Percentiles rank a stretch among this genome's conserved stretches.
These are phyloP conservation scores for Fraxinus platypoda DNA, from an alignment of 305 asterid species.

Conservation along the genomic window DNA sequence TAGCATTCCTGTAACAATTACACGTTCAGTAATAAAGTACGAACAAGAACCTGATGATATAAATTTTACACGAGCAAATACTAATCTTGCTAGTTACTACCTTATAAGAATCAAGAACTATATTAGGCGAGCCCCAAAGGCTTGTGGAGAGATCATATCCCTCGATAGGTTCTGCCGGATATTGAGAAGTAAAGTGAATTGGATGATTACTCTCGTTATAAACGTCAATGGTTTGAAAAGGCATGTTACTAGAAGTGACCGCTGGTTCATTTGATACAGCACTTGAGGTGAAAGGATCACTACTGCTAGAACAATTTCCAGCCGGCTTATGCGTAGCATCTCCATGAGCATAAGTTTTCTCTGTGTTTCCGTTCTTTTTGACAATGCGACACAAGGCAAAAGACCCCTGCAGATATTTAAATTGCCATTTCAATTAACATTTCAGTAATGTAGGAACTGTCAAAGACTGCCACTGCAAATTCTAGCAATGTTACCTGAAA, in stretches of 20 bases:
- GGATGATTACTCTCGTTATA: slow-evolving; percentile 35
- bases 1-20: slow-evolving; percentile 31
- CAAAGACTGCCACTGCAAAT: not conserved
- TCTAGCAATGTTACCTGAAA: slow-evolving; percentile 33
- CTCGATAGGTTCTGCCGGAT: slow-evolving; percentile 22
- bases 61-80: not conserved
- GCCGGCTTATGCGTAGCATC: slow-evolving; percentile 19
- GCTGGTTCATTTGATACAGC: slow-evolving; percentile 22
- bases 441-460: not conserved
- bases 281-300: slow-evolving; percentile 11
- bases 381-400: slow-evolving; percentile 51
- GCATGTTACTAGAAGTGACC: slow-evolving; percentile 22
- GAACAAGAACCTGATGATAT: not conserved
- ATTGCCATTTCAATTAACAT: not conserved
- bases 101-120: slow-evolving; percentile 49
- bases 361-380: slow-evolving; percentile 34
- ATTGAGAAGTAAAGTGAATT: slow-evolving; percentile 39
- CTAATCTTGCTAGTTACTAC: slow-evolving; percentile 15
- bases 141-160: slow-evolving; percentile 32
- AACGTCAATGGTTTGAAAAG: slow-evolving; percentile 20
- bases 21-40: not conserved
- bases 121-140: slow-evolving; percentile 32
- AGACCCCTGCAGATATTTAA: slow-evolving; percentile 33
- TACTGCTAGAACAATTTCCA: slow-evolving; percentile 26
- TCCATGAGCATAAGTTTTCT: slow-evolving; percentile 22